Base-by-base conservation (phyloP, 352 stramenopile genomes). In the Phytophthora fragariae region DNA sequence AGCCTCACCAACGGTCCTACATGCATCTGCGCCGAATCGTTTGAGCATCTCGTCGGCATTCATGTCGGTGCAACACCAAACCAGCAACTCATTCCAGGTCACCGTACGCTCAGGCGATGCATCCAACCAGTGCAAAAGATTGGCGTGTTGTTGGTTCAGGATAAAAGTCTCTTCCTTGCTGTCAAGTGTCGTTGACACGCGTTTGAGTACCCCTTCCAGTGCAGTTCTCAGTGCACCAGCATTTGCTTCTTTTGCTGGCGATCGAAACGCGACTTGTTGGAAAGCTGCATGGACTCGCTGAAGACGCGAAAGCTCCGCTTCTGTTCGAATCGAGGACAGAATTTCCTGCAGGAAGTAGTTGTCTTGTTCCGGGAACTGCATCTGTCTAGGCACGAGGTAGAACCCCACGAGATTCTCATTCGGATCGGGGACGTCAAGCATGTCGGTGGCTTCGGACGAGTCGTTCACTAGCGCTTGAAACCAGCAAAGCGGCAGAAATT, bases 341-440 rank as follows among this genome's bases (percentile, higher is more conserved):
- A 92, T 56, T 27, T 90, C 78, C 17, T 88, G 76, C n/a, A 72
- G 50, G 53, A 77, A 88, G 24, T 74, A 68, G 6, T 82, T 77
- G 37, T 92, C 81, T 19, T 73, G 74, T n/a, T 92, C 85, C 0
- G 78, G 80, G 41, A 92, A 88, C 59, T 92, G 85, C 35, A 78
- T 77, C 52, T 91, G 77, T 52, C 85, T 78, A 0, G 85, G 85
- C 19, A 88, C 80, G 35, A 92, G 80, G 55, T 81, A 91, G 63
- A 91, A 90, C 0, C 80, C 85, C 5, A 92, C 10, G 1, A 90
- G 27, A 41, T 89, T 76, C 15, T 84, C 76, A 5, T 68, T 69
- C 17, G 85, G 85, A 54, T 92, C 83, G 2, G 80, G 75, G 1
- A 92, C 53, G 21, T 76, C 59, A 3, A 53, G 53, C 12, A 53